Evolutionary conservation across 176 grass and related monocot species (phyloP), one percentile per base, ranked within the genome.

Genomic region (Zea luxurians): DNA sequence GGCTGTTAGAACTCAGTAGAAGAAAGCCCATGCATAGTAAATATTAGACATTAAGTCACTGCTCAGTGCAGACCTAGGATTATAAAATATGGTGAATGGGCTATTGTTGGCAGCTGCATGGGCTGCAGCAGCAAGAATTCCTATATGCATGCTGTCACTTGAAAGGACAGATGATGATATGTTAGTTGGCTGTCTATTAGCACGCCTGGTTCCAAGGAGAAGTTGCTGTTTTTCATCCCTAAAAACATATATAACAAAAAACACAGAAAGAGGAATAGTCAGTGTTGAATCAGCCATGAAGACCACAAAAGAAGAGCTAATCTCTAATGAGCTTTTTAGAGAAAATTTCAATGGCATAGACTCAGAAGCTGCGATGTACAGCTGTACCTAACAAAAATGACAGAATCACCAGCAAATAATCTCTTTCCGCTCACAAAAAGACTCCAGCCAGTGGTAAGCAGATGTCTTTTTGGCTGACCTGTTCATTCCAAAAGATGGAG

Each of bases 111-210:
- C 85, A 43, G 90, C 90, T 55, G 93, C 93, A 72, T 97, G 93
- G 52, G 93, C 93, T 71, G 93, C 93, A 1, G 93, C 93, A 76
- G 93, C 93, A 52, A 97, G 89, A 93, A 97, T 84, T 47, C 93
- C 93, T 47, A 97, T 97, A 41, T 97, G 93, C 93, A 97, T 97
- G 74, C 93, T 97, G 86, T 97, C 93, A 82, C 90, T 93, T 66
- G 93, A 97, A 44, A 97, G 83, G 69, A 97, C 93, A 59, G 93
- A 97, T 68, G 93, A 97, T 46, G 93, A 86, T 69, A 97, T 86
- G 75, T 87, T 84, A 57, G 87, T 90, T 52, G 83, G 90, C 53
- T 89, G 90, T 34, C 90, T 78, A 59, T 84, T 93, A 78, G 93
- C 93, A 61, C 90, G 84, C 68, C 90, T 84, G 71, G 93, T 90